Conservation (phyloP, 495 filamentous ascomycete species). For the Parmelia sp. region DNA sequence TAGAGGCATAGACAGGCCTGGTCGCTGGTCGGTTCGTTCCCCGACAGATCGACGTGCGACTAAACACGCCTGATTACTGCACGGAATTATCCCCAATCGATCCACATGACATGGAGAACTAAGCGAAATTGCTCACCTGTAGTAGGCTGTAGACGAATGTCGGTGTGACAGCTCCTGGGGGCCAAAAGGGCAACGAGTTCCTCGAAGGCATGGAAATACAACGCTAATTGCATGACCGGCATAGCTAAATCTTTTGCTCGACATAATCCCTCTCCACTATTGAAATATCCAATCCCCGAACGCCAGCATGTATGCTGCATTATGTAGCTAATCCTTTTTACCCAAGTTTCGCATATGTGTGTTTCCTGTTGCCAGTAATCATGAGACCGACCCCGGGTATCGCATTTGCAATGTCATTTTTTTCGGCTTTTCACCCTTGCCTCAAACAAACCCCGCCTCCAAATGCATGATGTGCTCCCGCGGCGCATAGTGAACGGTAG, state of each 20-base stretch:
- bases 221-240: neutral
- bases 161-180: neutral
- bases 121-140: neutral
- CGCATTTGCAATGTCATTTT: neutral
- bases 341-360: neutral
- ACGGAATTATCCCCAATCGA: neutral
- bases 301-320: neutral
- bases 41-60: neutral
- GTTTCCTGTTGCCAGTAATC: neutral
- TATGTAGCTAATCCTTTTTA: constrained; percentile 2
- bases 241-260: neutral
- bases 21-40: neutral
- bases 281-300: neutral
- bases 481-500: neutral
- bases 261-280: neutral
- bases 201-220: neutral
- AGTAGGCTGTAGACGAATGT: neutral
- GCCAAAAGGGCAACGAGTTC: neutral
- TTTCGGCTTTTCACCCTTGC: neutral
- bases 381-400: constrained; percentile 11
- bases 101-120: neutral
- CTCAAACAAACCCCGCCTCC: neutral
- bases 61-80: neutral
- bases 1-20: neutral
- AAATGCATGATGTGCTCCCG: constrained; percentile 5